A percentile compares a stretch with the other conserved stretches of the same genome.
phyloP scores from a whole-genome alignment of 352 stramenopile genomes.

The Phytopythium sindhum region DNA sequence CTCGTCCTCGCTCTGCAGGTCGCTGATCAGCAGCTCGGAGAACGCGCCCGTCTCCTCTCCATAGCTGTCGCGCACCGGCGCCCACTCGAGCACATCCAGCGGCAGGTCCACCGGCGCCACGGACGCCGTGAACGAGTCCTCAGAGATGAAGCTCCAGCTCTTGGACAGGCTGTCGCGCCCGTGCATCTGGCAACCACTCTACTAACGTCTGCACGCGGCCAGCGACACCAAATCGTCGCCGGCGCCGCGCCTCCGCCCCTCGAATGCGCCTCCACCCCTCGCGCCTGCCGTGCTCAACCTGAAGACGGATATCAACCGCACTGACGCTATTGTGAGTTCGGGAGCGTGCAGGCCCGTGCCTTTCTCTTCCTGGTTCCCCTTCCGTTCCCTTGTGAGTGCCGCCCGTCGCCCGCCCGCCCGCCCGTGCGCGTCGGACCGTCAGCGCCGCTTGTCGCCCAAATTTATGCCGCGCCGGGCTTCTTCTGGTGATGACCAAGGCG shows the following conservation, averaged over 20 bases:
- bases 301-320: too few relatives aligned
- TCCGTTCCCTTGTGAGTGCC: neutral
- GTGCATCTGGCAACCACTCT: neutral
- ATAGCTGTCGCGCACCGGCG: constrained; percentile 18
- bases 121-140: constrained; percentile 55
- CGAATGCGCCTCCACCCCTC: too few relatives aligned
- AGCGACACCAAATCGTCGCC: too few relatives aligned
- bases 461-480: neutral
- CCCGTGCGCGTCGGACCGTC: neutral
- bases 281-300: too few relatives aligned
- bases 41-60: constrained; percentile 12
- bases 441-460: neutral
- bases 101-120: constrained; percentile 25
- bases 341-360: too few relatives aligned
- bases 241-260: neutral
- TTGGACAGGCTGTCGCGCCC: constrained; percentile 31
- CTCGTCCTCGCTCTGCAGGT: constrained; percentile 21
- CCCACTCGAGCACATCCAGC: constrained; percentile 42
- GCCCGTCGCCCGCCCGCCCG: too few relatives aligned
- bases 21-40: constrained; percentile 21
- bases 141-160: constrained; percentile 82
- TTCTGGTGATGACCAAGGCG: neutral
- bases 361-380: too few relatives aligned
- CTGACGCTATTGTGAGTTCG: too few relatives aligned
- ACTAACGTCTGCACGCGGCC: too few relatives aligned